A percentile compares a stretch with the other conserved stretches of the same genome.
Evolutionary conservation across 306 rosid genomes (phyloP).

Genomic region (Rosa multiflora): DNA sequence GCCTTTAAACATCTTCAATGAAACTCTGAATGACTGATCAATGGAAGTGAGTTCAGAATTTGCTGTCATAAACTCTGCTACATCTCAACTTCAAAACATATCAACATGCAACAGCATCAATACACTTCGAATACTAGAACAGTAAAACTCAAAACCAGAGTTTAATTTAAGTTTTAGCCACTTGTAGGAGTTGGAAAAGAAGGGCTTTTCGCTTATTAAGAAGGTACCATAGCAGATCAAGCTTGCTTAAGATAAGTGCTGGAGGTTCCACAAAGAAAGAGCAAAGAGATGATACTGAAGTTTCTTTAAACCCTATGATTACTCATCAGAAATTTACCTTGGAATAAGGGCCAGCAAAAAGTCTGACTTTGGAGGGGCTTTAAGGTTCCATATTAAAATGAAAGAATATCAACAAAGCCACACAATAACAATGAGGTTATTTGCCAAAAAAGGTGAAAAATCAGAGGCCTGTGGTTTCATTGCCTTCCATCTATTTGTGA

Average conservation of each 20-base stretch:
- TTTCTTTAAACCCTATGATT: not conserved
- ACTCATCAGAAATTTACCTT: not conserved
- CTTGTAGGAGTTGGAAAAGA: not conserved
- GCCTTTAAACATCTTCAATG: not conserved
- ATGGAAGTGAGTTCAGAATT: not conserved
- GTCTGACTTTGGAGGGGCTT: not conserved
- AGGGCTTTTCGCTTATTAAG: too few relatives aligned
- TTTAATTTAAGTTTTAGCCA: not conserved
- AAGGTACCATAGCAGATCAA: too few relatives aligned
- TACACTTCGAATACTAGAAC: too few relatives aligned
- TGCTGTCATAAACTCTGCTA: not conserved
- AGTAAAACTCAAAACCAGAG: not conserved
- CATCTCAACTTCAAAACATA: not conserved
- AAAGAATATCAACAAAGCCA: not conserved
- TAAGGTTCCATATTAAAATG: not conserved
- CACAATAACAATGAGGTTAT: not conserved
- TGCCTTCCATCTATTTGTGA: not conserved
- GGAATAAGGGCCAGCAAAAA: not conserved
- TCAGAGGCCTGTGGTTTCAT: too few relatives aligned
- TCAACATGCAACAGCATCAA: not conserved
- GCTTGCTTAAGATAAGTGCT: too few relatives aligned
- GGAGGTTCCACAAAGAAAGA: too few relatives aligned
- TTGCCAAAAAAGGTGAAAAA: not conserved
- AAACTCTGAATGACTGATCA: not conserved
- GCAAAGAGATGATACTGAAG: not conserved